Evolutionary conservation across 805 yeast genomes (phyloP).

Genomic region (Schizosaccharomyces osmophilus): DNA sequence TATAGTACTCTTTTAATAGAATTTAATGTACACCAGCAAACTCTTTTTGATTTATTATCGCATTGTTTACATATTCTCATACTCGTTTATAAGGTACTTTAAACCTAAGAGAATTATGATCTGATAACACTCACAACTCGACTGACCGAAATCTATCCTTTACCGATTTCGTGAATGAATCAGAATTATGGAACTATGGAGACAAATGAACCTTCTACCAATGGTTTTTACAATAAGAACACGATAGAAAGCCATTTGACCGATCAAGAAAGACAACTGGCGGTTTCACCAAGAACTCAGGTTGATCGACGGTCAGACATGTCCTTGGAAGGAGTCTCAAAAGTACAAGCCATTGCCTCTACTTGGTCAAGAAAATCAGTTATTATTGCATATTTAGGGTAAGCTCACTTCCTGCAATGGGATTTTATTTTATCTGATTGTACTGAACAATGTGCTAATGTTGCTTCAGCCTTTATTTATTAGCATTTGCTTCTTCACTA

Average conservation of each 20-base stretch:
- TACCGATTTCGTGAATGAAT: neutral
- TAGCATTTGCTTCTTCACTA: conserved; percentile 35
- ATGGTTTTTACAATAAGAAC: neutral
- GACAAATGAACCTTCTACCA: no score
- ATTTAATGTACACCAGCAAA: no score
- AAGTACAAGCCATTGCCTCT: neutral
- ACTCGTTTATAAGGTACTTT: no score
- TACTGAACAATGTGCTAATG: neutral
- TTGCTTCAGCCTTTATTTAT: conserved; percentile 21
- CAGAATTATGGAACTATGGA: neutral
- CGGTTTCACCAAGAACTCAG: neutral
- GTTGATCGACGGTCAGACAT: neutral
- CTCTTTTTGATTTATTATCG: no score
- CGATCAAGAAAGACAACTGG: neutral
- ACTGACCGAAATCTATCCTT: neutral
- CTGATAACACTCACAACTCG: neutral
- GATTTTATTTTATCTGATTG: neutral
- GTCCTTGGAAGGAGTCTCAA: neutral
- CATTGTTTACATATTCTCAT: no score
- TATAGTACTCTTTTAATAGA: no score
- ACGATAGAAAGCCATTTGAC: neutral
- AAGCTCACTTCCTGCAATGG: neutral
- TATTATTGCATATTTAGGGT: neutral
- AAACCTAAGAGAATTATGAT: neutral
- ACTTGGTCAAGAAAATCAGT: neutral